phyloP scores from a whole-genome alignment of 768 basidiomycete genomes.

The Saitozyma sp. region DNA sequence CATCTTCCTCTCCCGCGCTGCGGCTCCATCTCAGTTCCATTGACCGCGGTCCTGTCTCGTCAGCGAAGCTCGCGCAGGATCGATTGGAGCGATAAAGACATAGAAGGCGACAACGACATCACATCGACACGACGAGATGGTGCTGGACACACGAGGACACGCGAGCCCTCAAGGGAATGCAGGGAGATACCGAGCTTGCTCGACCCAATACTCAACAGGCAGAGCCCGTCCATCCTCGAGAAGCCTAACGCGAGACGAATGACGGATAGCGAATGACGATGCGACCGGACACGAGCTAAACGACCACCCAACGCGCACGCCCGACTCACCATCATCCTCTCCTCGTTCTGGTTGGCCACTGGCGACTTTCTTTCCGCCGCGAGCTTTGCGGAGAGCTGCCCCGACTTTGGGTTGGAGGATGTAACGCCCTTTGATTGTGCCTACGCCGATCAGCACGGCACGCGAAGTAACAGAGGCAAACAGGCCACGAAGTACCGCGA shows the following conservation, averaged over 20 bases:
- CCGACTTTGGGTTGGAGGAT: constrained; percentile 43
- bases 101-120: no score
- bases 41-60: not conserved
- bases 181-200: no score
- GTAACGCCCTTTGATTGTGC: constrained; percentile 39
- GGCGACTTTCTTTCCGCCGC: constrained; percentile 36
- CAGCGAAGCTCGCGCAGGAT: no score
- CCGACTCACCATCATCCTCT: constrained; percentile 48
- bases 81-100: no score
- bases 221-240: not conserved
- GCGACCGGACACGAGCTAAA: no score
- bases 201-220: no score
- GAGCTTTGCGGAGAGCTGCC: constrained; percentile 45
- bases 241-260: not conserved
- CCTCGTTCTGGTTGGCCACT: constrained; percentile 14
- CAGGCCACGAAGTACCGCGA: not conserved
- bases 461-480: not conserved
- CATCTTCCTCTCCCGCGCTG: not conserved
- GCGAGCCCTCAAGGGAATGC: no score
- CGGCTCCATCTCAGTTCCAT: not conserved
- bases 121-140: no score
- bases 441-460: constrained; percentile 17
- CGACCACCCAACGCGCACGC: not conserved
- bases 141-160: no score
- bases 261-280: no score